These are phyloP conservation scores for Taiozyma sp. DNA, from an alignment of 1,139 yeast genomes.

Conservation along the genomic window DNA sequence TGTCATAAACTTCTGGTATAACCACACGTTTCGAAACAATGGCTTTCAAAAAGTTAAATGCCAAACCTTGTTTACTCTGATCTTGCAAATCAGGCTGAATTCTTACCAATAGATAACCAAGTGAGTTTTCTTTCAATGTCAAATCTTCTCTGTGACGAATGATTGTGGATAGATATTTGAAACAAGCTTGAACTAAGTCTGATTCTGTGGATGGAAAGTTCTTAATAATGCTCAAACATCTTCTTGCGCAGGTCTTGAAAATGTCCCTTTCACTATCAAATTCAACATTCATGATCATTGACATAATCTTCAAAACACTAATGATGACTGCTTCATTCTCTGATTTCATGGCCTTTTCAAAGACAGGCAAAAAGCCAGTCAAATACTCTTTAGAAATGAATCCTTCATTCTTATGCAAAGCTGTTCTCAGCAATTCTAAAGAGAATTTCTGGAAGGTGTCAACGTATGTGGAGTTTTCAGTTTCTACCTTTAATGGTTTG, in stretches of 20 bases:
- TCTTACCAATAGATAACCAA: conserved; percentile 72
- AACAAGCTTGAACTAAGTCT: conserved; percentile 78
- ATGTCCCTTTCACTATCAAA: conserved; percentile 51
- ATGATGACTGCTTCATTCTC: conserved; percentile 74
- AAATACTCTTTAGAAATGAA: conserved; percentile 59
- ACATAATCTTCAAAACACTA: conserved; percentile 62
- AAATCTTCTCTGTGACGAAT: conserved; percentile 67
- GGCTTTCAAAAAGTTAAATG: conserved; percentile 78
- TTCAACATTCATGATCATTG: conserved; percentile 56
- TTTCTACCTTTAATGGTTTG: conserved; percentile 48
- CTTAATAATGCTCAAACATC: conserved; percentile 62
- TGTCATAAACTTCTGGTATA: conserved; percentile 87
- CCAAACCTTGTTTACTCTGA: conserved; percentile 84
- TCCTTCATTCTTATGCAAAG: conserved; percentile 55
- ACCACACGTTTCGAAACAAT: conserved; percentile 67
- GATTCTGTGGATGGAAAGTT: conserved; percentile 75
- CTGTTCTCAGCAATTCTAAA: conserved; percentile 71
- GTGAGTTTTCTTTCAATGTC: conserved; percentile 63
- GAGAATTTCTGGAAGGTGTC: conserved; percentile 71
- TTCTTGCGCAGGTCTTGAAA: conserved; percentile 57
- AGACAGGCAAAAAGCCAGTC: conserved; percentile 69
- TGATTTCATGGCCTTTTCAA: conserved; percentile 55
- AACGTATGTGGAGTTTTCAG: conserved; percentile 45
- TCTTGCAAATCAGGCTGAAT: conserved; percentile 88
- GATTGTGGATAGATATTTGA: conserved; percentile 70